These are phyloP conservation scores for Ustilago loliicola DNA, from an alignment of 1,284 basidiomycete genomes.

Conservation along the genomic window DNA sequence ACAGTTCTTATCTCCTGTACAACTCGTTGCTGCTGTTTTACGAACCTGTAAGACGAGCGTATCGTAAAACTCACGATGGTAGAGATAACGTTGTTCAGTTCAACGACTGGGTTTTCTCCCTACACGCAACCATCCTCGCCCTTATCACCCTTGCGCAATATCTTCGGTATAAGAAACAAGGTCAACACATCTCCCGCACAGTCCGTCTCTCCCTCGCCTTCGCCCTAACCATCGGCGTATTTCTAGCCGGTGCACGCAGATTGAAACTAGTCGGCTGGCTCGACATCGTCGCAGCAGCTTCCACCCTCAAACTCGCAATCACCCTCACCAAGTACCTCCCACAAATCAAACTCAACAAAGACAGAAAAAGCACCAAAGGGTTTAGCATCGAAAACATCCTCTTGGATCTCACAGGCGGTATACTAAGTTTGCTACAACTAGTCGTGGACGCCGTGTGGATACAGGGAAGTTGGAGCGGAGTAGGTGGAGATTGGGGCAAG, in stretches of 20 bases:
- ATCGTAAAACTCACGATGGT: constrained; percentile 47
- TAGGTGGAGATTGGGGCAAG: constrained; percentile 68
- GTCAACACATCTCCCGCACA: constrained; percentile 13
- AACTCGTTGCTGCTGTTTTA: constrained; percentile 51
- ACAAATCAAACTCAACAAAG: constrained; percentile 69
- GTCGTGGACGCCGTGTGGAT: constrained; percentile 62
- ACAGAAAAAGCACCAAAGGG: constrained; percentile 69
- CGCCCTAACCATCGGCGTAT: constrained; percentile 13
- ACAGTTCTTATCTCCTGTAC: constrained; percentile 55
- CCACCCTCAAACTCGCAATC: constrained; percentile 71
- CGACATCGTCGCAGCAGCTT: constrained; percentile 57
- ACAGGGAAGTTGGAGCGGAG: constrained; percentile 61
- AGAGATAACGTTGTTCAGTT: constrained; percentile 52
- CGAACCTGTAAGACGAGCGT: constrained; percentile 47
- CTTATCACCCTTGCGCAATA: constrained; percentile 29
- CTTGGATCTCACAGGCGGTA: constrained; percentile 70
- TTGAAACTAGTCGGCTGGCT: constrained; percentile 34
- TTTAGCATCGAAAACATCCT: constrained; percentile 71
- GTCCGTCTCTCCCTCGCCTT: constrained; percentile 18
- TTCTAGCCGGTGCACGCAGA: constrained; percentile 17
- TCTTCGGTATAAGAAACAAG: neutral
- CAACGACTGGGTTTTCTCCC: constrained; percentile 58
- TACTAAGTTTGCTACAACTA: constrained; percentile 65
- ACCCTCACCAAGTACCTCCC: constrained; percentile 69
- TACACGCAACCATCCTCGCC: constrained; percentile 49